These are phyloP conservation scores for Syzygium malaccense DNA, from an alignment of 441 rosid genomes.

Conservation along the genomic window DNA sequence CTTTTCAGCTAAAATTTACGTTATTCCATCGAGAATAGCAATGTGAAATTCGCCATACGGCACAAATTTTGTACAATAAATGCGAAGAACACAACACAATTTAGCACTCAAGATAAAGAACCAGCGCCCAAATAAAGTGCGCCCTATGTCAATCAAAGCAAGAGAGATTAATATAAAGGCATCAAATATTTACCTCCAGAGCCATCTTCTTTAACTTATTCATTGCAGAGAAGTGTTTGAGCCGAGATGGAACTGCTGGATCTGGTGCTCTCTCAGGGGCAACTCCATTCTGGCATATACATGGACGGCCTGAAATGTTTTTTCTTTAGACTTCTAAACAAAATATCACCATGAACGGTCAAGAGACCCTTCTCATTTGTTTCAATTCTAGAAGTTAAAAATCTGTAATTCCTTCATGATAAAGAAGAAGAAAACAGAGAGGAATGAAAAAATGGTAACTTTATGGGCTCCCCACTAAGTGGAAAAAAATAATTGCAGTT, in stretches of 20 bases:
- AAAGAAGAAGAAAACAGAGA: neutral
- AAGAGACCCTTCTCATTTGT: neutral
- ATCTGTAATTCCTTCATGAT: neutral
- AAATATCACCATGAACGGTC: neutral
- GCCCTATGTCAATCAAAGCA: neutral
- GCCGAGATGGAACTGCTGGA: slow-evolving; percentile 51
- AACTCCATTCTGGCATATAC: slow-evolving; percentile 49
- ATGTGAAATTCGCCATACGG: no score
- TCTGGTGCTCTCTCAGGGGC: slow-evolving; percentile 60
- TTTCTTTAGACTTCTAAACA: neutral
- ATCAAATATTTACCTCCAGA: slow-evolving; percentile 39
- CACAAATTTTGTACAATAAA: no score
- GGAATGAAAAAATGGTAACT: neutral
- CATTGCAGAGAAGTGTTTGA: slow-evolving; percentile 88
- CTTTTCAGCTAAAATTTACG: no score
- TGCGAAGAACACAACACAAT: no score
- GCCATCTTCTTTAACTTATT: slow-evolving; percentile 93
- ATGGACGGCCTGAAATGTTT: slow-evolving; percentile 56
- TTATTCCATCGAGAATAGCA: no score
- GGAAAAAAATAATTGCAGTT: neutral
- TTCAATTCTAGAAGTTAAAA: neutral
- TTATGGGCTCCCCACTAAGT: neutral
- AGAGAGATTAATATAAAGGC: neutral
- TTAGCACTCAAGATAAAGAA: no score
- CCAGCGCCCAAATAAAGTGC: no score